These are phyloP conservation scores for Phialocephala sp. DNA, from an alignment of 2,329 filamentous ascomycete species.

Conservation along the genomic window DNA sequence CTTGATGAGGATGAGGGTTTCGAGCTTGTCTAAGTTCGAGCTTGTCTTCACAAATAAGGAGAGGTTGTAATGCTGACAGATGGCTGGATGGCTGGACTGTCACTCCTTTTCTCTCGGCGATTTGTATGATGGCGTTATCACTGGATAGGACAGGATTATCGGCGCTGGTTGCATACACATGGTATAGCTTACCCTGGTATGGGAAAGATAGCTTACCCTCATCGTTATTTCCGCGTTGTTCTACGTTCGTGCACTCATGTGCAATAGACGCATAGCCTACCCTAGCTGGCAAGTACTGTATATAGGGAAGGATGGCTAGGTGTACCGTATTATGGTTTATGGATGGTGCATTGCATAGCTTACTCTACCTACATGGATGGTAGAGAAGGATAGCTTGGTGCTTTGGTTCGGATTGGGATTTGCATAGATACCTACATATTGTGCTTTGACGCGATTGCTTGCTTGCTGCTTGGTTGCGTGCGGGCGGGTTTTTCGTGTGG, in stretches of 20 bases:
- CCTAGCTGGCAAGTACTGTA: conserved; percentile 24
- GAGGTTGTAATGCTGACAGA: not conserved
- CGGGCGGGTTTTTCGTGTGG: not conserved
- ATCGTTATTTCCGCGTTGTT: conserved; percentile 12
- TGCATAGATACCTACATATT: not conserved
- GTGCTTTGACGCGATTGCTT: not conserved
- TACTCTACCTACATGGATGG: conserved; percentile 28
- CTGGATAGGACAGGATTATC: not conserved
- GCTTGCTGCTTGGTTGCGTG: not conserved
- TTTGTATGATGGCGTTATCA: conserved; percentile 24
- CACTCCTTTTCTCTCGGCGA: conserved; percentile 15
- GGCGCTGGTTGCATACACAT: conserved; percentile 22
- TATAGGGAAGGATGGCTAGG: conserved; percentile 39
- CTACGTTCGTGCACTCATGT: too few species aligned
- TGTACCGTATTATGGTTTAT: conserved; percentile 15
- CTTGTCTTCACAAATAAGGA: not conserved
- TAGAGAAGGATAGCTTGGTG: conserved; percentile 37
- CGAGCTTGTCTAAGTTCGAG: conserved; percentile 39
- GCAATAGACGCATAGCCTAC: conserved; percentile 30
- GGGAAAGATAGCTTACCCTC: conserved; percentile 36
- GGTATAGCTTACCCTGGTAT: conserved; percentile 36
- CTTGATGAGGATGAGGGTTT: conserved; percentile 43
- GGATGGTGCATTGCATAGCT: conserved; percentile 32
- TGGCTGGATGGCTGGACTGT: conserved; percentile 15
- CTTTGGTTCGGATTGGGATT: not conserved